Evolutionary conservation across 1,284 basidiomycete species (phyloP).

Genomic region (Pisolithus thermaeus): DNA sequence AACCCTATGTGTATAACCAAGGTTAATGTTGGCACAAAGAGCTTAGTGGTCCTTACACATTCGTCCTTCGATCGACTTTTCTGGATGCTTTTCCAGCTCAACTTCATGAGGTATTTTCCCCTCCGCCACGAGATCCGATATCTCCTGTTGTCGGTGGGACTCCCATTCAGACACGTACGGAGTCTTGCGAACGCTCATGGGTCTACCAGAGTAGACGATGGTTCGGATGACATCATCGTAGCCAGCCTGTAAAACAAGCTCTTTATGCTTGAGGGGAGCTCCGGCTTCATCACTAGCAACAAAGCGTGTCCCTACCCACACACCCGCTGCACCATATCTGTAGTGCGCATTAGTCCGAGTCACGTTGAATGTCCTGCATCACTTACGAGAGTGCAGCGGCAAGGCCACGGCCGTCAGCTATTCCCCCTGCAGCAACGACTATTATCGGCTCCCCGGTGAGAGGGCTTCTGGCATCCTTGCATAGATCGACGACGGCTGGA

Average conservation of each 20-base stretch:
- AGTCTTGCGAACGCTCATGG: slow-evolving; percentile 76
- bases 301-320: slow-evolving; percentile 91
- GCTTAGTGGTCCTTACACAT: slow-evolving; percentile 42
- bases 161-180: slow-evolving; percentile 73
- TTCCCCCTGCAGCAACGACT: slow-evolving; percentile 80
- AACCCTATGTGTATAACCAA: slow-evolving; percentile 44
- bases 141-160: slow-evolving; percentile 51
- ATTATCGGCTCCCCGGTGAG: slow-evolving; percentile 72
- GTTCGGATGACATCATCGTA: slow-evolving; percentile 70
- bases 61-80: slow-evolving; percentile 56
- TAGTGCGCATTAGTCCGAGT: slow-evolving; percentile 2
- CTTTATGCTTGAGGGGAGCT: slow-evolving; percentile 78
- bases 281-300: slow-evolving; percentile 81
- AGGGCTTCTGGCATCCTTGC: slow-evolving; percentile 56
- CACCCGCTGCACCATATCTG: slow-evolving; percentile 72
- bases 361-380: background rate
- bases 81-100: slow-evolving; percentile 65
- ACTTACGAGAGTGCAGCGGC: slow-evolving; percentile 72
- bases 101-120: slow-evolving; percentile 75
- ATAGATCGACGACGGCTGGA: slow-evolving; percentile 76
- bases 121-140: slow-evolving; percentile 51
- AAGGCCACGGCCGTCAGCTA: slow-evolving; percentile 78
- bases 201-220: slow-evolving; percentile 78
- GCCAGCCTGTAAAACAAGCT: slow-evolving; percentile 57
- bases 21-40: background rate